Conservation (phyloP, 257 asterid species). For the Leptodermis oblonga region DNA sequence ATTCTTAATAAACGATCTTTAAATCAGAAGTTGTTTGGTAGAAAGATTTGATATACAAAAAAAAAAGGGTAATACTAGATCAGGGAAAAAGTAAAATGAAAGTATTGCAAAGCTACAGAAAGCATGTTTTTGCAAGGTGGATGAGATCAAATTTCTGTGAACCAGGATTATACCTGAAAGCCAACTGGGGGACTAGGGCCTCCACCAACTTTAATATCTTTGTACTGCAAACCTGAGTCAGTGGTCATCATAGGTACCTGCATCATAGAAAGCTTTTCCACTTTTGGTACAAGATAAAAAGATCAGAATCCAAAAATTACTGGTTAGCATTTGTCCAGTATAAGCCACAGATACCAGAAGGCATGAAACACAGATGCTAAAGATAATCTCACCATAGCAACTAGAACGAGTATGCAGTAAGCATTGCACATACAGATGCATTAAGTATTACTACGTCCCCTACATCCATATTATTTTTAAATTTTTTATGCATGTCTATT, state of each 20-base stretch:
- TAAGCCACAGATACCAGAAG: background rate
- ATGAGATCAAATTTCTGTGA: background rate
- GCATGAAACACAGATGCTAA: background rate
- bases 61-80: background rate
- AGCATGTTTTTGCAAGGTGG: background rate
- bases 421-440: background rate
- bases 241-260: slow-evolving; percentile 87
- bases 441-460: background rate
- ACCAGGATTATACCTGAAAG: slow-evolving; percentile 59
- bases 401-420: background rate
- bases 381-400: background rate
- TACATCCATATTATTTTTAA: background rate
- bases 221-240: slow-evolving; percentile 90
- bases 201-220: slow-evolving; percentile 78
- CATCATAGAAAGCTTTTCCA: slow-evolving; percentile 12
- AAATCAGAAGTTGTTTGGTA: background rate
- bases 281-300: slow-evolving; percentile 21
- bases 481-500: background rate
- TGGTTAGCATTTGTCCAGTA: background rate
- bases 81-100: background rate
- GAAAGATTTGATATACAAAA: background rate
- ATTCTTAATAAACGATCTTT: background rate
- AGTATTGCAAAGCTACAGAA: background rate
- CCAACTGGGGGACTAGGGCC: slow-evolving; percentile 98
- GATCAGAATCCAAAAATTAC: slow-evolving; percentile 4